Evolutionary conservation across 2,329 filamentous ascomycete genomes (phyloP), one percentile per base, ranked within the genome.

Genomic region (Scytalidium lignicola): DNA sequence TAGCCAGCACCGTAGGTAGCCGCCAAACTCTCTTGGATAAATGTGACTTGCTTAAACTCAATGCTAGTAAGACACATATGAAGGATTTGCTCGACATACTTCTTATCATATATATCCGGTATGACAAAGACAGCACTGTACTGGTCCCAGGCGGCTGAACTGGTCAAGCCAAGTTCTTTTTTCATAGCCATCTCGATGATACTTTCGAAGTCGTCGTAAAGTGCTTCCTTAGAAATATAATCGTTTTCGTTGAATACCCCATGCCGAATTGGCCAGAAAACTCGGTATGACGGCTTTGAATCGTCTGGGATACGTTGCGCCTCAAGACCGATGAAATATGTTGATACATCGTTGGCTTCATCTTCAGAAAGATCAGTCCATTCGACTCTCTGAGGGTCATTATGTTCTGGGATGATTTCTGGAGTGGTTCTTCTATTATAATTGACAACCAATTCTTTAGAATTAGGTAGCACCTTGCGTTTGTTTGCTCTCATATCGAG

Each of bases 41-140:
- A 95, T 65, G 88, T 95, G 44, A 96, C 84, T 49, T 86, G 84
- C 55, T 82, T 86, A 65, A 99, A 96, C 49, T 90, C 86, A 62
- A 96, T 93, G 70, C 92, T 91, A 43, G 81, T 85, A 73, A 97
- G 86, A 59, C 92, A 82, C 51, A 93, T 88, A 49, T 91, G 85
- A 40, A 99, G 74, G 9, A 95, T 74, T 63, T 87, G 84, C 44
- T 90, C 89, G 17, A 97, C 89, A 56, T 96, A 95, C 45, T 82
- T 82, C 67, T 95, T 95, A 70, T 99, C 93, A 70, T 97, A 99
- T 9, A 99, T 76, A 65, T 99, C 93, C 0, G 93, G 93, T 43
- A 99, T 95, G 55, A 99, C 85, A 62, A 97, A 90, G n/a, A 96
- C 91, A 59, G 90, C 96, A 61, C 88, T 93, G 69, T 96, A 97